Base-by-base conservation (phyloP, 1,284 basidiomycete species). In the Cryptococcus sp. region DNA sequence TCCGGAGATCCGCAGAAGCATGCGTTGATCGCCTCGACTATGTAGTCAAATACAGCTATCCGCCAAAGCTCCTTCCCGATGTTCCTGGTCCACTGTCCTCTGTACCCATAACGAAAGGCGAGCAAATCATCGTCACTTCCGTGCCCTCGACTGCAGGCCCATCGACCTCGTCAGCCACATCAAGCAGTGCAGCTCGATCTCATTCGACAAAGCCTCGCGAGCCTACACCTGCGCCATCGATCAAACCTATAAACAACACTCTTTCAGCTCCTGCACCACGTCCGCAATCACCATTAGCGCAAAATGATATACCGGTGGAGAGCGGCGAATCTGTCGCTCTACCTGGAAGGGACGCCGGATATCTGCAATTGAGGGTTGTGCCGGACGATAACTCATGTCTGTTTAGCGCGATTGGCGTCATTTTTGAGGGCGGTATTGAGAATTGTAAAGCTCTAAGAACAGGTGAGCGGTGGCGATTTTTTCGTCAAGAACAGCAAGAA, bases 301-400 rank as follows among this genome's bases (percentile, higher is more conserved):
- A 57, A 17, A 65, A 52, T 42, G 64, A 64, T 54, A 59, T 60
- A 41, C 62, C 65, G 11, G 49, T 62, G 42, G 68, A 67, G 57
- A 58, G 47, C 50, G 35, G 52, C 20, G 64, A 73, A 16, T 65
- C 64, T 27, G 66, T 77, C 7, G 53, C 64, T 30, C 41, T 77
- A 39, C 78, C 75, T 30, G 73, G 78, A 42, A 82, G 83, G 48
- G 72, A 76, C 51, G 85, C 85, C 1, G 76, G 73, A 10, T 72
- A 48, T 40, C 61, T 72, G 19, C 60, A 66, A 47, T 64, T 76
- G n/a, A 62, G 91, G 85, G 82, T 92, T 55, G 90, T 94, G 10
- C 92, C 91, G 15, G 92, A 95, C 70, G 91, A 94, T 78, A 96
- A 95, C 67, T 90, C 91, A 3, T 97, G 93, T 76, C 81, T 97